Base-by-base conservation (phyloP, 2,329 filamentous ascomycete species). In the Microcera coccophila region DNA sequence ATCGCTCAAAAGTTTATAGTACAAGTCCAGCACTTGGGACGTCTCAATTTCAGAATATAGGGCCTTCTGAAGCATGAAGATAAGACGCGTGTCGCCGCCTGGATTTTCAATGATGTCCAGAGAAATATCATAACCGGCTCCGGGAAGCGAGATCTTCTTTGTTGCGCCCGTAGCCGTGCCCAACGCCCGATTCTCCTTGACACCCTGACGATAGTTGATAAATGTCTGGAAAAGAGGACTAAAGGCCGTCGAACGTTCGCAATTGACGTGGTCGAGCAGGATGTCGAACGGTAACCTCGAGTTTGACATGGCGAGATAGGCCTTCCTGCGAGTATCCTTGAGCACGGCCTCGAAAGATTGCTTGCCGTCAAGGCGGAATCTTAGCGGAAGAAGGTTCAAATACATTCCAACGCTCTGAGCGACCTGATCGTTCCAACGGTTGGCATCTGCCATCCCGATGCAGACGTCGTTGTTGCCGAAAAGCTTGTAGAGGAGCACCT, bases 211-310 rank as follows among this genome's bases (percentile, higher is more conserved):
- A 36, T 67, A 67, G 44, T 67, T 51, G 29, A 68, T 18, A 32
- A 63, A 59, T 1, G 59, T 64, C 51, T 80, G 76, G 60, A 78
- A 78, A 1, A 79, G 26, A 0, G 76, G 75, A 22, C 48, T 68
- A 38, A 69, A 50, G 0, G 59, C 45, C 0, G 64, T 42, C 0
- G 71, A 69, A 2, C 73, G 58, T 0, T 62, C 48, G 1, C 72
- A 61, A 3, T 62, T 55, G 2, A 79, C 57, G 19, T 72, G 59
- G 1, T 69, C 52, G 0, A 80, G 58, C 0, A 81, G 47, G 0
- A 71, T 58, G 33, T 78, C 69, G 39, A 78, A 75, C 0, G 76
- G 77, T 3, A 78, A 40, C 0, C 47, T 29, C 0, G 74, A 73
- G 49, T 76, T 58, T 0, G 44, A 49, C 0, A 78, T 57, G 0